Evolutionary conservation across 805 yeast genomes (phyloP).

Genomic region (Lipomyces yamanashiensis): DNA sequence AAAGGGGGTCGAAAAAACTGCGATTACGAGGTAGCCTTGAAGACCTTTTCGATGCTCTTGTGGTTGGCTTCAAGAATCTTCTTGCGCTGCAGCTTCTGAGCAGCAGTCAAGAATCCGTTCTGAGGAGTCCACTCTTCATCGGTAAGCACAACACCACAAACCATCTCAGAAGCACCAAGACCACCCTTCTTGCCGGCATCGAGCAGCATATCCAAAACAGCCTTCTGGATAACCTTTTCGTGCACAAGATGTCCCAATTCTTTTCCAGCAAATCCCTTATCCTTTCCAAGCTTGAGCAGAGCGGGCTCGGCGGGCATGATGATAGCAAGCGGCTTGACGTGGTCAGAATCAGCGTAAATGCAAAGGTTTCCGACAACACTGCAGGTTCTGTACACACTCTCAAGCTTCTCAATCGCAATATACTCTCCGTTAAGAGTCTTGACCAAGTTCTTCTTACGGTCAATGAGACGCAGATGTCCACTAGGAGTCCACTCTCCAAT

Average conservation of each 20-base stretch:
- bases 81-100: constrained; percentile 94
- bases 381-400: constrained; percentile 86
- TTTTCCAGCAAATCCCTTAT: constrained; percentile 55
- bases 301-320: constrained; percentile 78
- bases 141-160: constrained; percentile 74
- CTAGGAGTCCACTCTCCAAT: constrained; percentile 87
- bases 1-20: not conserved
- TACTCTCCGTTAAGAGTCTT: constrained; percentile 97
- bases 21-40: constrained; percentile 42
- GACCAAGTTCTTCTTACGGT: constrained; percentile 93
- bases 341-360: constrained; percentile 86
- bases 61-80: constrained; percentile 75
- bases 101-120: constrained; percentile 89
- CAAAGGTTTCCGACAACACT: constrained; percentile 78
- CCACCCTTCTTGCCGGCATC: constrained; percentile 82
- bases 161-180: constrained; percentile 80
- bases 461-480: constrained; percentile 84
- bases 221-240: constrained; percentile 60
- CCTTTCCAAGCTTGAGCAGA: constrained; percentile 63
- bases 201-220: constrained; percentile 62
- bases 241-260: constrained; percentile 56
- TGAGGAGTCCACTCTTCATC: constrained; percentile 99
- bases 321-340: constrained; percentile 91
- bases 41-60: constrained; percentile 69
- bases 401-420: constrained; percentile 94